phyloP scores from a whole-genome alignment of 1,139 yeast genomes.

The Debaryomyces robertsiae region DNA sequence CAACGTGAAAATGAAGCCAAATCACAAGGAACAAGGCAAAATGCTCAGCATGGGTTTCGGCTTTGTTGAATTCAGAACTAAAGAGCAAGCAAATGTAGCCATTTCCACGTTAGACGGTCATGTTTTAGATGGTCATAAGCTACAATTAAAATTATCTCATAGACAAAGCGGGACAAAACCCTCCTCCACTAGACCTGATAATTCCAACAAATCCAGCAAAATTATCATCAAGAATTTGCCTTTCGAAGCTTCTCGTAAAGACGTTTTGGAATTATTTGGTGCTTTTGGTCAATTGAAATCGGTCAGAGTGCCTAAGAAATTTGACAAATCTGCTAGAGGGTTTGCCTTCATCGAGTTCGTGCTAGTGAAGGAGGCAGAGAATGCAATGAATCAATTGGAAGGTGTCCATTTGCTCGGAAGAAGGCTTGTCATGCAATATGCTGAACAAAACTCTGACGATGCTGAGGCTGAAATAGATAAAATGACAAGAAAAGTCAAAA shows the following conservation, averaged over 20 bases:
- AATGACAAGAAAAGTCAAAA: slow-evolving; percentile 83
- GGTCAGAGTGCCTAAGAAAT: slow-evolving; percentile 94
- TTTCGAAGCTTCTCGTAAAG: slow-evolving; percentile 92
- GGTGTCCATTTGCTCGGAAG: slow-evolving; percentile 98
- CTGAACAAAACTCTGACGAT: slow-evolving; percentile 76
- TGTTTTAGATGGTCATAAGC: slow-evolving; percentile 83
- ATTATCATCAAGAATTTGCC: slow-evolving; percentile 95
- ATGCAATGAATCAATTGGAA: slow-evolving; percentile 90
- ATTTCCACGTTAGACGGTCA: slow-evolving; percentile 74
- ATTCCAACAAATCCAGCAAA: slow-evolving; percentile 55
- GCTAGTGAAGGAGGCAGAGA: slow-evolving; percentile 88
- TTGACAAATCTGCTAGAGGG: slow-evolving; percentile 94
- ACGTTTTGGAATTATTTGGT: slow-evolving; percentile 85
- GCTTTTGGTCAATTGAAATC: slow-evolving; percentile 94
- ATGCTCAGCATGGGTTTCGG: slow-evolving; percentile 95
- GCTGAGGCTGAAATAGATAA: slow-evolving; percentile 89
- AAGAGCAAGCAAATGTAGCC: slow-evolving; percentile 78
- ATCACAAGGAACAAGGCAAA: slow-evolving; percentile 68
- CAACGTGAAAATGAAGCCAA: slow-evolving; percentile 85
- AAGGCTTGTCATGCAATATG: slow-evolving; percentile 92
- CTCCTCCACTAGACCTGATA: slow-evolving; percentile 32
- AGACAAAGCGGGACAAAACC: slow-evolving; percentile 52
- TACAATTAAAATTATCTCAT: slow-evolving; percentile 85
- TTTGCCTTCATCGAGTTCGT: slow-evolving; percentile 96
- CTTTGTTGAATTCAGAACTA: slow-evolving; percentile 83